phyloP scores from a whole-genome alignment of 2,329 filamentous ascomycete species.

The Neofusicoccum cordaticola region DNA sequence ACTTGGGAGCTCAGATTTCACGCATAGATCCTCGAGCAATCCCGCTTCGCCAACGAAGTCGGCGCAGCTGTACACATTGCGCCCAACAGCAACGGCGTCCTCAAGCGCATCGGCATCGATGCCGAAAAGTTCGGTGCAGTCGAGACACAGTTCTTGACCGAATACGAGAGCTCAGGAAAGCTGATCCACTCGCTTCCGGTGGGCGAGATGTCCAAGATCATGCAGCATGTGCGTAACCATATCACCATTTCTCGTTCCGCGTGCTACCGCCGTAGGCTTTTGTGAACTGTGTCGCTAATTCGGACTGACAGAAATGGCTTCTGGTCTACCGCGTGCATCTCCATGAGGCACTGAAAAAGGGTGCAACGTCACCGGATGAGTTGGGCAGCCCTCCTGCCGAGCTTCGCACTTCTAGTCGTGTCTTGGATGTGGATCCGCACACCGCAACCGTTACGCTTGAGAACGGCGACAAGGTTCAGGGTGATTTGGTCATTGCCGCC shows the following conservation, averaged over 20 bases:
- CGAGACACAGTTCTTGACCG: background rate
- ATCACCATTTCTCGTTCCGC: background rate
- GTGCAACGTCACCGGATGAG: background rate
- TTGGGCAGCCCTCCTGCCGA: constrained; percentile 35
- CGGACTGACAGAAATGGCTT: constrained; percentile 1
- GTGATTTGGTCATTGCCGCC: constrained; percentile 54
- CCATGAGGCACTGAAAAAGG: constrained; percentile 52
- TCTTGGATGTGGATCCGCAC: constrained; percentile 44
- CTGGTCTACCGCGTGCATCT: constrained; percentile 54
- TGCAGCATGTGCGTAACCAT: background rate
- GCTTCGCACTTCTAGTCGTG: constrained; percentile 43
- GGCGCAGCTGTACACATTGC: constrained; percentile 62
- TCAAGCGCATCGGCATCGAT: constrained; percentile 46
- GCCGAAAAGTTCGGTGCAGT: constrained; percentile 38
- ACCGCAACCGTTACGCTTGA: constrained; percentile 45
- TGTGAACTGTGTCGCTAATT: background rate
- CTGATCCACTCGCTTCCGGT: background rate
- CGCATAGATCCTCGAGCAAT: constrained; percentile 55
- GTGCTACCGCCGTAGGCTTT: background rate
- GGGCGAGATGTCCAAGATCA: background rate
- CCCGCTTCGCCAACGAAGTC: constrained; percentile 53
- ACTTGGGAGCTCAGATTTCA: background rate
- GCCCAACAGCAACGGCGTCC: constrained; percentile 59
- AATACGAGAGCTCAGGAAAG: constrained; percentile 4
- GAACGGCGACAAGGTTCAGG: constrained; percentile 43